Evolutionary conservation across 345 rosid genomes (phyloP).

Genomic region (Boechera stricta): DNA sequence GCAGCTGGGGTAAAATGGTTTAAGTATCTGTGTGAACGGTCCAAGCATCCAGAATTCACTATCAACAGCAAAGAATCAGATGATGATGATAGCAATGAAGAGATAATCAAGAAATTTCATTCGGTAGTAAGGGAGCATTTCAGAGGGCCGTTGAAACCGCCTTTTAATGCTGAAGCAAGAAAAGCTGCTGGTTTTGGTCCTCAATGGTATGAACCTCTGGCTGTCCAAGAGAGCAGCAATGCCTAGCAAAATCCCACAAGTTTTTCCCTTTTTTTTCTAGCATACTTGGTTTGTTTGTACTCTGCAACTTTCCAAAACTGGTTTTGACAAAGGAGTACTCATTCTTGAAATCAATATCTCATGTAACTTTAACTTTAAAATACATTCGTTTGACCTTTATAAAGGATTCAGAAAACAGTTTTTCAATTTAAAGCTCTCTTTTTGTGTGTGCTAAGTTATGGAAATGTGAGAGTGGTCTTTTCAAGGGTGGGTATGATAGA

Average conservation of each 20-base stretch:
- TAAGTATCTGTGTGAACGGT: slow-evolving; percentile 68
- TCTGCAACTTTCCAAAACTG: slow-evolving; percentile 15
- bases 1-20: slow-evolving; percentile 97
- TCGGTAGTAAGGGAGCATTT: slow-evolving; percentile 68
- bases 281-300: slow-evolving; percentile 28
- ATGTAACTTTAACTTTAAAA: slow-evolving; percentile 26
- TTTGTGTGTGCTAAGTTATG: slow-evolving; percentile 3
- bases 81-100: slow-evolving; percentile 47
- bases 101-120: slow-evolving; percentile 69
- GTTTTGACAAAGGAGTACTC: slow-evolving; percentile 20
- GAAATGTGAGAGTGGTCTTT: slow-evolving; percentile 18
- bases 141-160: slow-evolving; percentile 95
- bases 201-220: slow-evolving; percentile 90
- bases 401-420: slow-evolving; percentile 5
- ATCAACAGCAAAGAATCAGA: slow-evolving; percentile 37
- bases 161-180: slow-evolving; percentile 88
- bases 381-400: slow-evolving; percentile 20
- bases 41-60: slow-evolving; percentile 39
- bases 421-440: slow-evolving; percentile 22
- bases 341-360: slow-evolving; percentile 19
- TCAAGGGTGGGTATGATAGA: slow-evolving; percentile 7
- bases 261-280: background rate
- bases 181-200: slow-evolving; percentile 90
- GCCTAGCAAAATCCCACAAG: slow-evolving; percentile 16
- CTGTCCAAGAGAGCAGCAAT: slow-evolving; percentile 52